These are phyloP conservation scores for Nicotiana benthamiana DNA, from an alignment of 257 asterid species.

Conservation along the genomic window DNA sequence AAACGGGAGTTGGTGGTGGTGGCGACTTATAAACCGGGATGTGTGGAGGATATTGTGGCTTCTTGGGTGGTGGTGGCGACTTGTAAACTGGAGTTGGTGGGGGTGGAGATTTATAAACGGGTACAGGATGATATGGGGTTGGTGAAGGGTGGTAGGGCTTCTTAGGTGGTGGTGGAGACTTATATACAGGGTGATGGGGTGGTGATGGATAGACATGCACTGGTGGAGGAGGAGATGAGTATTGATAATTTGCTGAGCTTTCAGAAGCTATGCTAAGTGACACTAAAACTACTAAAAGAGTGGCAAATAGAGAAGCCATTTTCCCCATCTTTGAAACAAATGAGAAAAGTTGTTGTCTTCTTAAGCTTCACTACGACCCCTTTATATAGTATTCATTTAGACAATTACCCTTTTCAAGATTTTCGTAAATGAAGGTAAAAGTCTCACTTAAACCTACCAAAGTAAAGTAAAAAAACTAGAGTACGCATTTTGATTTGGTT, in stretches of 20 bases:
- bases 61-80: neutral
- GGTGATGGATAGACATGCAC: neutral
- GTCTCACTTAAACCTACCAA: neutral
- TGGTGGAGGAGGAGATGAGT: slow-evolving; percentile 7
- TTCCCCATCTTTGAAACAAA: neutral
- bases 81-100: neutral
- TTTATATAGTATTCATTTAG: neutral
- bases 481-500: neutral
- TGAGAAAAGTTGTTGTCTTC: neutral
- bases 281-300: slow-evolving; percentile 6
- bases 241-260: slow-evolving; percentile 5
- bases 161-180: slow-evolving; percentile 5
- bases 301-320: slow-evolving; percentile 10
- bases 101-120: neutral
- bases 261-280: slow-evolving; percentile 4
- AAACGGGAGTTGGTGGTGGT: neutral
- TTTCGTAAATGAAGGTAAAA: neutral
- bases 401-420: neutral
- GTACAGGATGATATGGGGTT: neutral
- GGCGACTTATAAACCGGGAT: neutral
- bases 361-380: neutral
- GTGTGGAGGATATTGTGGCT: neutral
- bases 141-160: neutral
- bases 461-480: neutral
- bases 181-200: neutral